Evolutionary conservation across 306 rosid species (phyloP).

Genomic region (Arachis stenosperma): DNA sequence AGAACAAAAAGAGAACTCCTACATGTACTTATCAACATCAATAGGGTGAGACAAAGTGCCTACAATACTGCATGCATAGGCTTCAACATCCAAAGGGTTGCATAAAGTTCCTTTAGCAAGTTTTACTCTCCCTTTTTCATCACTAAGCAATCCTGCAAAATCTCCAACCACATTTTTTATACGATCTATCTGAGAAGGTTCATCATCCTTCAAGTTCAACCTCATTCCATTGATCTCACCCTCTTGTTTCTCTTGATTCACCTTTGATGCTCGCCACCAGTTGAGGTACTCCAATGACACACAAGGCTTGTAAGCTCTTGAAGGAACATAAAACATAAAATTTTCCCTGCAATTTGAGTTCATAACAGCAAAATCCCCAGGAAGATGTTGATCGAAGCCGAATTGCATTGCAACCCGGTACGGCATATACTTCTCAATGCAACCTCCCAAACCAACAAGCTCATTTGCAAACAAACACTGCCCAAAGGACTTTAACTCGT

Average conservation of each 20-base stretch:
- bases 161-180: not conserved
- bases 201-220: not conserved
- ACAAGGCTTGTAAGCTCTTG: conserved; percentile 26
- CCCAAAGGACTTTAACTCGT: conserved; percentile 40
- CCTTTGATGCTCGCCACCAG: conserved; percentile 15
- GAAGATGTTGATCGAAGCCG: conserved; percentile 53
- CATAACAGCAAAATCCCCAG: conserved; percentile 18
- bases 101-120: conserved; percentile 10
- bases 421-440: conserved; percentile 43
- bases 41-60: conserved; percentile 28
- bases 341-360: not conserved
- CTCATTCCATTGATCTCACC: not conserved
- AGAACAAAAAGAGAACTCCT: not conserved
- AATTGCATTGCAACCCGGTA: conserved; percentile 53
- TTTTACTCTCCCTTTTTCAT: conserved; percentile 10
- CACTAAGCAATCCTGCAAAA: not conserved
- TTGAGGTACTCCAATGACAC: conserved; percentile 36
- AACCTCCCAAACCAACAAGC: conserved; percentile 42
- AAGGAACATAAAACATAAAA: conserved; percentile 40
- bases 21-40: not conserved
- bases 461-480: conserved; percentile 37
- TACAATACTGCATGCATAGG: not conserved
- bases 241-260: not conserved
- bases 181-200: not conserved
- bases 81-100: conserved; percentile 26